phyloP scores from a whole-genome alignment of 1,284 basidiomycete species.

The Cutaneotrichosporon dermatis region DNA sequence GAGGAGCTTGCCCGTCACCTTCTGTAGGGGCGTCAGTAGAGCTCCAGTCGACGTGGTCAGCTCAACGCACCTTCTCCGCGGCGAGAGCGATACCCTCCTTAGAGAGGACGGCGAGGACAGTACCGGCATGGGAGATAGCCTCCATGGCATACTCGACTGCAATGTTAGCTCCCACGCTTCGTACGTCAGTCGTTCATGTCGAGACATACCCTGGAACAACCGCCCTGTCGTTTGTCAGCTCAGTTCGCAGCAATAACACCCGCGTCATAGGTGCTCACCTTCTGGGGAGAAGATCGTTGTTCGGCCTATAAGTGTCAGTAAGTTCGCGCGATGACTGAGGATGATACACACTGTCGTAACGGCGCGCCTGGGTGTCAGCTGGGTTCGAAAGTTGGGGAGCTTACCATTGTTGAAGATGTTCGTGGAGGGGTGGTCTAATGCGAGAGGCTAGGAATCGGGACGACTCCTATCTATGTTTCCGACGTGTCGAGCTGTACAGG shows the following conservation, averaged over 20 bases:
- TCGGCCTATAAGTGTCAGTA: conserved; percentile 45
- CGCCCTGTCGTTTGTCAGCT: conserved; percentile 58
- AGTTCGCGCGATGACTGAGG: neutral
- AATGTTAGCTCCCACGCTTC: conserved; percentile 8
- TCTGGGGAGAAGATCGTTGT: conserved; percentile 96
- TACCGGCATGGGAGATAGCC: conserved; percentile 94
- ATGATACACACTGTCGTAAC: conserved; percentile 71
- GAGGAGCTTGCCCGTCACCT: conserved; percentile 94
- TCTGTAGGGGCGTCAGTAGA: conserved; percentile 48
- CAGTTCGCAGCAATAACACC: neutral
- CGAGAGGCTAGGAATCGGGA: neutral
- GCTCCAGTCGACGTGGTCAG: neutral
- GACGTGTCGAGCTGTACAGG: neutral
- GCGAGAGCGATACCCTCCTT: conserved; percentile 96
- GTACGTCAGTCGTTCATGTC: neutral
- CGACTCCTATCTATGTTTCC: neutral
- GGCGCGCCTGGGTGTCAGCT: conserved; percentile 61
- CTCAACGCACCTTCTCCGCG: conserved; percentile 68
- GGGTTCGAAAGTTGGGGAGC: neutral
- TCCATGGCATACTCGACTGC: conserved; percentile 99
- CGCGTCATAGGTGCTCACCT: conserved; percentile 55
- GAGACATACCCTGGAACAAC: conserved; percentile 70
- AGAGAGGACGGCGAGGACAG: conserved; percentile 88
- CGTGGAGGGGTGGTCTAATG: neutral
- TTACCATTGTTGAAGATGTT: conserved; percentile 26